phyloP scores from a whole-genome alignment of 108 stramenopile genomes.

The Cyclotella cryptica region DNA sequence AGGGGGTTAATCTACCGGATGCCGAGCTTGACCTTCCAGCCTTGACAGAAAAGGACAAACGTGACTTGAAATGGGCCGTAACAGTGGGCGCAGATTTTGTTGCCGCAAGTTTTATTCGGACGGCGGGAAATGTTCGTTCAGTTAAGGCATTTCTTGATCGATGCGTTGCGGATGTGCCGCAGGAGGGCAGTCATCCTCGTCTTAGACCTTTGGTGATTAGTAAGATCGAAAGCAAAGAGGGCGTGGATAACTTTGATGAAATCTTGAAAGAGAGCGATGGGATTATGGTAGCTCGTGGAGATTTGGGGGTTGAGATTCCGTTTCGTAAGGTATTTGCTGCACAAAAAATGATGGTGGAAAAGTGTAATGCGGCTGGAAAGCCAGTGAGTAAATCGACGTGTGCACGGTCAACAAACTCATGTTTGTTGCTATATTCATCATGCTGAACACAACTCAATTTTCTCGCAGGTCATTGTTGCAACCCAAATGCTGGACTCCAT shows the following conservation, averaged over 20 bases:
- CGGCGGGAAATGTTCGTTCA: slow-evolving; percentile 77
- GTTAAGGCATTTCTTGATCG: slow-evolving; percentile 76
- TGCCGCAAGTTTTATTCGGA: slow-evolving; percentile 90
- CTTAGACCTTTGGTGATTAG: slow-evolving; percentile 78
- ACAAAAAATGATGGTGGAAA: slow-evolving; percentile 91
- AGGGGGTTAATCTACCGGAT: slow-evolving; percentile 88
- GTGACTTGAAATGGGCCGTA: slow-evolving; percentile 81
- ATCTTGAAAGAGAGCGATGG: slow-evolving; percentile 81
- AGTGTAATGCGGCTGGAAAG: slow-evolving; percentile 78
- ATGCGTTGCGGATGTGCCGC: slow-evolving; percentile 61
- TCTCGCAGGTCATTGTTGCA: slow-evolving; percentile 78
- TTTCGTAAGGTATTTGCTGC: slow-evolving; percentile 85
- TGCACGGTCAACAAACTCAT: slow-evolving; percentile 19
- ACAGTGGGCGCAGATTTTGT: slow-evolving; percentile 84
- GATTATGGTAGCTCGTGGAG: slow-evolving; percentile 92
- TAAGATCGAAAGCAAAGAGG: slow-evolving; percentile 94
- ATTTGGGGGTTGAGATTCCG: slow-evolving; percentile 89
- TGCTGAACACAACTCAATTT: background rate
- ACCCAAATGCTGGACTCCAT: slow-evolving; percentile 94
- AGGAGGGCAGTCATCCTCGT: slow-evolving; percentile 33
- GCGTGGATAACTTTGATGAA: slow-evolving; percentile 85
- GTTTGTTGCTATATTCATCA: background rate
- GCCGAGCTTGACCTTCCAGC: slow-evolving; percentile 83
- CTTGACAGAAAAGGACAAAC: slow-evolving; percentile 87
- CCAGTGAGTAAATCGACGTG: slow-evolving; percentile 69